Percentiles rank a stretch among this genome's conserved stretches.
phyloP scores from a whole-genome alignment of 352 stramenopile genomes.

The Pythium brachiatum region DNA sequence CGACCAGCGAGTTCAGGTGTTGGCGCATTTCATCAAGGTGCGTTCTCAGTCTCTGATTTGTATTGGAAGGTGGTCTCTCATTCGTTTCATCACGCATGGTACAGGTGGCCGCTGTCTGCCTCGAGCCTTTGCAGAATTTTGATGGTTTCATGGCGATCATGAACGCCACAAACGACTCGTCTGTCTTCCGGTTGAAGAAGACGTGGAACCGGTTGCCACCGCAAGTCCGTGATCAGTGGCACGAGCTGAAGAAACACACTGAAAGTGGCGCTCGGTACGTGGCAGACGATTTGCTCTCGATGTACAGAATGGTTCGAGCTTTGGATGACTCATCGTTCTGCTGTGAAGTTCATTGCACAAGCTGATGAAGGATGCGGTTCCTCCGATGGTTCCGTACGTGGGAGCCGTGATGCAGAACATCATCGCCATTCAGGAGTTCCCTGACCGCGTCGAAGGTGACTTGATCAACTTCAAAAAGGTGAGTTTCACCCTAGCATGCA shows the following conservation, averaged over 20 bases:
- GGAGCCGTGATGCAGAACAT: conserved; percentile 86
- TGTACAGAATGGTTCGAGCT: neutral
- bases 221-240: conserved; percentile 74
- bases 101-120: conserved; percentile 66
- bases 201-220: conserved; percentile 73
- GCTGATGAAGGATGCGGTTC: conserved; percentile 64
- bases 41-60: too few species aligned
- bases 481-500: too few species aligned
- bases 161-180: conserved; percentile 87
- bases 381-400: conserved; percentile 80
- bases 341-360: conserved; percentile 60
- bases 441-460: conserved; percentile 68
- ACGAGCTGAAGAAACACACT: conserved; percentile 78
- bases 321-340: neutral
- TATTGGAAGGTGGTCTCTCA: too few species aligned
- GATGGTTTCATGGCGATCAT: conserved; percentile 90
- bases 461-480: conserved; percentile 89
- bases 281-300: neutral
- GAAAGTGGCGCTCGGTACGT: conserved; percentile 70
- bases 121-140: conserved; percentile 81
- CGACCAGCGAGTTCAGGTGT: conserved; percentile 74
- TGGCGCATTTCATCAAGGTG: conserved; percentile 85
- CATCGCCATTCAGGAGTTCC: conserved; percentile 80
- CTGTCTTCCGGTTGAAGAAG: conserved; percentile 84
- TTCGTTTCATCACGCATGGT: neutral